These are phyloP conservation scores for Colletotrichum theobromicola DNA, from an alignment of 2,329 filamentous ascomycete species.

Conservation along the genomic window DNA sequence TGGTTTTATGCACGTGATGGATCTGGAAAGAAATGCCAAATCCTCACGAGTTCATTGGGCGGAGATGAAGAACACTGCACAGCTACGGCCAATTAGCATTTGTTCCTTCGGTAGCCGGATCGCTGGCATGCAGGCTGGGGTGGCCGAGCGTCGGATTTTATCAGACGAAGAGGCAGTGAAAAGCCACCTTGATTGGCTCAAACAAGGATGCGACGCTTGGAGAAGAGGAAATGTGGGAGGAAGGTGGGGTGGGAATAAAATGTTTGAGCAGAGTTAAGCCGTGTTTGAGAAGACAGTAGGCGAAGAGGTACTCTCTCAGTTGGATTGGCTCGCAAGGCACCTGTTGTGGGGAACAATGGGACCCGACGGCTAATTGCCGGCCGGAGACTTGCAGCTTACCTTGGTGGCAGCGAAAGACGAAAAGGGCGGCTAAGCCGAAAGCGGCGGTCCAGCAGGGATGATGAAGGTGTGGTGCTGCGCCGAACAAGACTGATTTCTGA, in stretches of 20 bases:
- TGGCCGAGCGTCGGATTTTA: conserved; percentile 1
- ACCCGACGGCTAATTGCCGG: conserved; percentile 10
- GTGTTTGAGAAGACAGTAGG: neutral
- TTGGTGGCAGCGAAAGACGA: neutral
- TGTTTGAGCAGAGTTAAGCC: neutral
- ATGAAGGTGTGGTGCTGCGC: conserved; percentile 4
- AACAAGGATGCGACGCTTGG: neutral
- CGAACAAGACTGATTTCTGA: conserved; percentile 1
- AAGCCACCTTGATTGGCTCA: neutral
- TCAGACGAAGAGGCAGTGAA: neutral
- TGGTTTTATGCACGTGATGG: conserved; percentile 1
- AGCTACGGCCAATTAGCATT: conserved; percentile 15
- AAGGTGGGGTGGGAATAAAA: conserved; percentile 2
- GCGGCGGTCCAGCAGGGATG: neutral
- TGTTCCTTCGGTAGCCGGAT: neutral
- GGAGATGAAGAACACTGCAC: conserved; percentile 5
- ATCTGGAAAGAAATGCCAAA: neutral
- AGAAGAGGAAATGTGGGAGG: neutral
- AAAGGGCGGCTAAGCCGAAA: neutral
- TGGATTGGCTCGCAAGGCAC: neutral
- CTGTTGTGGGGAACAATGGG: neutral
- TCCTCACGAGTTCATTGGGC: conserved; percentile 17
- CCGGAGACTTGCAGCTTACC: conserved; percentile 12
- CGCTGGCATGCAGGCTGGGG: neutral
- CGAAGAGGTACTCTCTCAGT: neutral